Conservation (phyloP, 306 rosid genomes). For the Corylus americana region DNA sequence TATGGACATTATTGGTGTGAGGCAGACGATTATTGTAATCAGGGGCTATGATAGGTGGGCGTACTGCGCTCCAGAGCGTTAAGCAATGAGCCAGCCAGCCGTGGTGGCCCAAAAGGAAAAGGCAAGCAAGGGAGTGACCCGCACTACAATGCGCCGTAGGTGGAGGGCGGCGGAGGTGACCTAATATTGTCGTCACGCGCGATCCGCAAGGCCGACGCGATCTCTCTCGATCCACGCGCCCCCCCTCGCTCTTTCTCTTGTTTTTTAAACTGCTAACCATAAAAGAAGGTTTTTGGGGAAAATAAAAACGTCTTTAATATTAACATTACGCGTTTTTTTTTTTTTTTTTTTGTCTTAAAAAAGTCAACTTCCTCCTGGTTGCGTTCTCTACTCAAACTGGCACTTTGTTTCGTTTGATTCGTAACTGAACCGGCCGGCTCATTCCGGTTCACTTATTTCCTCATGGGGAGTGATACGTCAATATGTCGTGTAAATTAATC, state of each 20-base stretch:
- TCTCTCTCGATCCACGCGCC: constrained; percentile 51
- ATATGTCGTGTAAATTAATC: too few species aligned
- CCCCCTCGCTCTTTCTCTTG: background rate
- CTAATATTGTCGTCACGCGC: constrained; percentile 58
- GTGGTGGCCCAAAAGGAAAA: background rate
- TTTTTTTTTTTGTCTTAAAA: background rate
- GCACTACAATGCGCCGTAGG: constrained; percentile 34
- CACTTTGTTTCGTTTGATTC: background rate
- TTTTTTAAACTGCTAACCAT: constrained; percentile 6
- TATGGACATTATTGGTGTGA: constrained; percentile 21
- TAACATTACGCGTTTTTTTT: background rate
- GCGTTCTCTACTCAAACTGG: background rate
- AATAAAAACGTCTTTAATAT: background rate
- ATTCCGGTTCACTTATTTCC: too few species aligned
- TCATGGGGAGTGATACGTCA: too few species aligned
- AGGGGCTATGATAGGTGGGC: constrained; percentile 23
- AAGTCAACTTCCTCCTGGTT: constrained; percentile 37
- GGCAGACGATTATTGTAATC: constrained; percentile 29
- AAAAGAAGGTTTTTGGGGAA: constrained; percentile 14
- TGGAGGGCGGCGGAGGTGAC: constrained; percentile 50
- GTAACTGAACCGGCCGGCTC: constrained; percentile 22
- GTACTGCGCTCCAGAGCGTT: constrained; percentile 14
- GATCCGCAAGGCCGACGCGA: constrained; percentile 34
- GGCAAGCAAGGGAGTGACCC: constrained; percentile 8
- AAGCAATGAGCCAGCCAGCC: background rate